Evolutionary conservation across 164 flowering plant species (phyloP), one percentile per base, ranked within the genome.

Genomic region (Magnolia kwangsiensis): DNA sequence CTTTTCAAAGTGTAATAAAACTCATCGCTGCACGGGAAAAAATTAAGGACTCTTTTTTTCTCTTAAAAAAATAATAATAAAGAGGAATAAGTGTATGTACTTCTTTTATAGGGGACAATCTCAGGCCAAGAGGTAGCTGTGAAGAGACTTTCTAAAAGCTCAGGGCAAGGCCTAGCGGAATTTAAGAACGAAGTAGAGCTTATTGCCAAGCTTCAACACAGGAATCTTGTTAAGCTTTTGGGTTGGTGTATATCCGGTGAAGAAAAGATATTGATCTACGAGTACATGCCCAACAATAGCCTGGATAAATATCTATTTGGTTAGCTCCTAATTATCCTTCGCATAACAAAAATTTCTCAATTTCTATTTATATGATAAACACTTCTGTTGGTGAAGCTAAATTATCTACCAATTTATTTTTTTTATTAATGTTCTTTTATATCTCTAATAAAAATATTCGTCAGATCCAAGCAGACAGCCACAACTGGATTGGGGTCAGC

Each of bases 141-240:
- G 7, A 86, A 88, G 63, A 83, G 83, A 67, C 84, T 86, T 3
- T 78, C 86, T 0, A 78, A 69, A 37, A 59, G 55, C 20, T 85
- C 88, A 2, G 69, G 75, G 8, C 88, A 87, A 76, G 90, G 90
- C 19, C 20, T 75, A 0, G 11, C 74, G 4, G 87, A 87, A 67
- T 87, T 89, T 71, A 83, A 80, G 78, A 89, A 83, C 74, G 92
- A 89, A 64, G 80, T 85, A 31, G 49, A 50, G 0, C 61, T 87
- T 69, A 83, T 84, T 9, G 73, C 88, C 0, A 85, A 83, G 50
- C 89, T 89, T 72, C 90, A 89, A 37, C 92, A 89, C 77, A 58
- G 84, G 20, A 89, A 88, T 80, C 88, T 89, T 8, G 90, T 88
- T 7, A 85, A 67, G 49, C 80, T 87, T 8, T 37, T 87, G 7